A percentile compares a stretch with the other conserved stretches of the same genome.
Evolutionary conservation across 1,139 yeast species (phyloP).

Genomic region (Yamadazyma oceani): DNA sequence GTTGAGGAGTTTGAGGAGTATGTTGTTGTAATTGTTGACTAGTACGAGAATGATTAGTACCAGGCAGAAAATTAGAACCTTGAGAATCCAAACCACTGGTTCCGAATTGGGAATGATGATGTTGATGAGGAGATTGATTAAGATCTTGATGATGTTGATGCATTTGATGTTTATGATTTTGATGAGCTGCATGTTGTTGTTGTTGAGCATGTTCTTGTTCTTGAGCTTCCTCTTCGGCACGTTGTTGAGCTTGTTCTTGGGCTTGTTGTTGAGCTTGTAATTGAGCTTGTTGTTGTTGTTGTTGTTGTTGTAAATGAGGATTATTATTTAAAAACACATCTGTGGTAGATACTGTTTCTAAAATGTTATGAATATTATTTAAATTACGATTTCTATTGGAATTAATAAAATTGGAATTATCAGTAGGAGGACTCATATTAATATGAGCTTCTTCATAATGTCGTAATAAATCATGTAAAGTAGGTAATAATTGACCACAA

Average conservation of each 20-base stretch:
- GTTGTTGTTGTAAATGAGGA: slow-evolving; percentile 18
- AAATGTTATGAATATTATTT: slow-evolving; percentile 47
- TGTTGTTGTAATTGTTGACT: slow-evolving; percentile 17
- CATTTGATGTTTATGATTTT: slow-evolving; percentile 6
- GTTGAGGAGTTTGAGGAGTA: slow-evolving; percentile 20
- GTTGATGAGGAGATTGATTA: slow-evolving; percentile 5
- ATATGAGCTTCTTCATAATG: slow-evolving; percentile 98
- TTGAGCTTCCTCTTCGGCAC: slow-evolving; percentile 4
- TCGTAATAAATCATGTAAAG: slow-evolving; percentile 85
- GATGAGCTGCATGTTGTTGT: slow-evolving; percentile 10
- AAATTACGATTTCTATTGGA: slow-evolving; percentile 37
- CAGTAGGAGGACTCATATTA: slow-evolving; percentile 65
- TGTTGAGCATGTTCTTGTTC: slow-evolving; percentile 8
- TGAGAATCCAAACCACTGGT: no score
- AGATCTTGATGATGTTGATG: slow-evolving; percentile 5
- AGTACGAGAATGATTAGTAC: slow-evolving; percentile 10
- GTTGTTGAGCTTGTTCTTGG: slow-evolving; percentile 5
- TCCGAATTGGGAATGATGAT: slow-evolving; percentile 4
- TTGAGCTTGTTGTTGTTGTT: slow-evolving; percentile 15
- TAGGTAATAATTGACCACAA: slow-evolving; percentile 90
- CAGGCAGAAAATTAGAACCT: slow-evolving; percentile 9
- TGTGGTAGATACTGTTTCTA: slow-evolving; percentile 82
- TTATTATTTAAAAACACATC: slow-evolving; percentile 70
- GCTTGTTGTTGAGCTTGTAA: slow-evolving; percentile 8
- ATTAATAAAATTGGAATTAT: slow-evolving; percentile 33